Base-by-base conservation (phyloP, 257 asterid genomes). In the Nicotiana sylvestris region DNA sequence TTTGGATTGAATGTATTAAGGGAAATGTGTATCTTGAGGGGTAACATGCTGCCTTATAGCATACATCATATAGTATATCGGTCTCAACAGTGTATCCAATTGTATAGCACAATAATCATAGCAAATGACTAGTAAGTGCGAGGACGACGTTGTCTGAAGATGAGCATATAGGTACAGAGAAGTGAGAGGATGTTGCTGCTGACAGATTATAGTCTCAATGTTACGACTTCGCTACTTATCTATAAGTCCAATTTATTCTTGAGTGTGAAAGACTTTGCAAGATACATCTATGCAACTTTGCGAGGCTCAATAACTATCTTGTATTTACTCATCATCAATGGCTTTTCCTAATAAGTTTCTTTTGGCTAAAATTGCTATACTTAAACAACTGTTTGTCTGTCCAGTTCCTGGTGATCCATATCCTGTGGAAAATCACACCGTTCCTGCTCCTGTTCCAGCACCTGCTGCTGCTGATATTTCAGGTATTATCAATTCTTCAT, bases 401-500 rank as follows among this genome's bases (percentile, higher is more conserved):
- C 82, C 92, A 96, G 99, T 89, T 89, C 99, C 99, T 35, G 99
- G 99, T 12, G 93, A 91, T 57, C 95, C 97, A 60, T 89, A 90
- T 88, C 91, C 88, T 6, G 81, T 82, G 58, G 83, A 88, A 83
- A 91, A 89, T 81, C 84, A 60, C 46, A 83, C 88, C 21, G n/a
- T 84, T 85, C 87, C 90, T 30, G 84, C 93, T 88, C 97, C 98
- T 7, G 90, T 84, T 85, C 97, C 97, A 79, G 86, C 92, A 77
- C 98, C 97, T 37, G 87, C 97, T 29, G 84, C 58, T 65, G 91
- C 86, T 81, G 87, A 78, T 82, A n/a, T 85, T 77, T 83, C 89
- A 76, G 98, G 99, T 96, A 91, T n/a, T 86, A 58, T 58, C 51
- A 30, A 29, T 64, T 85, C 43, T 60, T 78, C 29, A 51, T 51